Base-by-base conservation (phyloP, 805 yeast species). In the Saccharomycopsis sp. region DNA sequence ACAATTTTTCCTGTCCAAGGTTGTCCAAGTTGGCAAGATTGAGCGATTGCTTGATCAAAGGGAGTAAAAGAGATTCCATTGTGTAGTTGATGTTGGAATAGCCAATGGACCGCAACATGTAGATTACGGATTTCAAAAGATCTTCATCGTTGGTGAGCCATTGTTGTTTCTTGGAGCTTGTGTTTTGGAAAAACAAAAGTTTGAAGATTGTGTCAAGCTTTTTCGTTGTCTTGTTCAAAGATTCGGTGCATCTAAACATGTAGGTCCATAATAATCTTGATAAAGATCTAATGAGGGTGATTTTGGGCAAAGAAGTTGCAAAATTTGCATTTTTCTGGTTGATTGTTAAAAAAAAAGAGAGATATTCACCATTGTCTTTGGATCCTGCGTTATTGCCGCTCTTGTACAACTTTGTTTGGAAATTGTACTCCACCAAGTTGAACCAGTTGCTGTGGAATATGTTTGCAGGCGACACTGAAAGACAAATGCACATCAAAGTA, bases 181-280 rank as follows among this genome's bases (percentile, higher is more conserved):
- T 34, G 41, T 66, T 71, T 38, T 70, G 69, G 41, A 67, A 63
- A 18, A 88, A 63, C 31, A 83, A 57, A 4, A 73, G 47, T 36
- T 71, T 69, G 43, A 80, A 75, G 25, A 92, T 61, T 2, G 61
- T 53, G 43, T 81, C 94, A 37, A 92, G 65, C 41, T 79, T 80
- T 52, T 87, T 79, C 2, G 88, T 77, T 0, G 95, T 87, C 44
- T 83, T 80, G 55, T 89, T 92, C 51, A 89, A 62, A 0, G 96
- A 81, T 50, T 94, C 98, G 0, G 94, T 74, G 49, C 87, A 76
- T 48, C 97, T 67, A 58, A 79, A 85, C 18, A 87, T 62, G 55
- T 83, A 92, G 0, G 88, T 94, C 98, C 98, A 92, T 0, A 84
- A 60, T 23, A 94, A 63, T 43, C 96, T 63, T 0, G 94, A 70